These are phyloP conservation scores for Sporothrix pseudoabietina DNA, from an alignment of 2,329 filamentous ascomycete genomes.

Conservation along the genomic window DNA sequence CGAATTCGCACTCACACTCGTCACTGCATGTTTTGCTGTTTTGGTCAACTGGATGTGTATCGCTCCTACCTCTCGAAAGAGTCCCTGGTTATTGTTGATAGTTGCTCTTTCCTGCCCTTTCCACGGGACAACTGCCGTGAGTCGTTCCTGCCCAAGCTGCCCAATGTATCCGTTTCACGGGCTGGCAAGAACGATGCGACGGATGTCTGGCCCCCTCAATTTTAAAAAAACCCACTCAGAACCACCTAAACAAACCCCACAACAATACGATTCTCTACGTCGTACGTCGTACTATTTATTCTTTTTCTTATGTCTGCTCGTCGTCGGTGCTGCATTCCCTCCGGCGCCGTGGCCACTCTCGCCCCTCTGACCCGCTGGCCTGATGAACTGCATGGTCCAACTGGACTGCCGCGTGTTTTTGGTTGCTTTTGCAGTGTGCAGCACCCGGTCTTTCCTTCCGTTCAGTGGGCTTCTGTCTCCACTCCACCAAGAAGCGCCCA, in stretches of 20 bases:
- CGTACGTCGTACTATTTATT: too few species aligned
- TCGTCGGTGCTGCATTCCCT: not conserved
- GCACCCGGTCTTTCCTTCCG: not conserved
- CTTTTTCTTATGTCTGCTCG: not conserved
- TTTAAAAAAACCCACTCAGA: not conserved
- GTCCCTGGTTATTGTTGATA: too few species aligned
- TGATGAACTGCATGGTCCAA: not conserved
- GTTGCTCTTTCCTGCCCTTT: too few species aligned
- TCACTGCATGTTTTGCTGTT: too few species aligned
- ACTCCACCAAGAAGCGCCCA: not conserved
- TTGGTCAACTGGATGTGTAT: not conserved
- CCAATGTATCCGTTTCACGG: not conserved
- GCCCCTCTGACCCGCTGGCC: not conserved
- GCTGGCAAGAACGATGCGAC: not conserved
- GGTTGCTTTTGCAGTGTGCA: not conserved
- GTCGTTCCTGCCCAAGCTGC: not conserved
- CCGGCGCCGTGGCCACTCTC: slow-evolving; percentile 11
- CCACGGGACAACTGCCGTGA: not conserved
- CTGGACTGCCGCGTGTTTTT: not conserved
- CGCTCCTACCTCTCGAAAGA: not conserved
- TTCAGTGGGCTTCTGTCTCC: not conserved
- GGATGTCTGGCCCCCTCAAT: not conserved
- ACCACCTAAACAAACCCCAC: not conserved
- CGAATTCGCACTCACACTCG: not conserved
- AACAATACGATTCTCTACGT: not conserved